These are phyloP conservation scores for Stephania yunnanensis DNA, from an alignment of 164 flowering plant genomes.

Conservation along the genomic window DNA sequence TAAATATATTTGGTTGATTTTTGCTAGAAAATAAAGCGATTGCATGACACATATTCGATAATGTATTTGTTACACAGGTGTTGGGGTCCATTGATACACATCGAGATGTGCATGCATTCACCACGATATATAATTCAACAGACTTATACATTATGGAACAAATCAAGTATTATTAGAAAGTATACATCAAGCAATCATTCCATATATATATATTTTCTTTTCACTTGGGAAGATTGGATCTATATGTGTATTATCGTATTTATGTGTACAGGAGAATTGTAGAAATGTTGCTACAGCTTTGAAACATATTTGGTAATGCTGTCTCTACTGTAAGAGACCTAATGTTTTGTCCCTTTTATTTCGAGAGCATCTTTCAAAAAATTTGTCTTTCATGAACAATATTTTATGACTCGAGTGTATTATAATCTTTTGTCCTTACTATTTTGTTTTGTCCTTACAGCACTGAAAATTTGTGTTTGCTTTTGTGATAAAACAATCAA, in stretches of 20 bases:
- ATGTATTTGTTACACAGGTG: too few species aligned
- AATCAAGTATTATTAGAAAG: too few species aligned
- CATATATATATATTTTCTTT: too few species aligned
- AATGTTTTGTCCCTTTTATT: constrained; percentile 1
- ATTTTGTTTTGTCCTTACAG: not conserved
- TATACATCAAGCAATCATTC: too few species aligned
- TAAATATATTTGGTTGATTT: too few species aligned
- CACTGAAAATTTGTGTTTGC: not conserved
- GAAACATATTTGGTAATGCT: not conserved
- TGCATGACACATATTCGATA: too few species aligned
- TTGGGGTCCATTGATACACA: too few species aligned
- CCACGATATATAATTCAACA: too few species aligned
- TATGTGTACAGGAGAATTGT: not conserved
- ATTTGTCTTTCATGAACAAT: not conserved
- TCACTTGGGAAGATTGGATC: not conserved
- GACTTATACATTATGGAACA: too few species aligned
- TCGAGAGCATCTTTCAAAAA: not conserved
- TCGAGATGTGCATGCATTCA: too few species aligned
- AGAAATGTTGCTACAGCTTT: not conserved
- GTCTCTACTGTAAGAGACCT: constrained; percentile 3
- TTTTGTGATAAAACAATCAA: constrained; percentile 1
- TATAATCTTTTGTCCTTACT: constrained; percentile 2
- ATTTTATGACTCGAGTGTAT: not conserved
- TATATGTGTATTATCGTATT: not conserved
- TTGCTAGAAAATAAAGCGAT: too few species aligned